These are phyloP conservation scores for Cryphonectria carpinicola DNA, from an alignment of 2,329 filamentous ascomycete species.

Conservation along the genomic window DNA sequence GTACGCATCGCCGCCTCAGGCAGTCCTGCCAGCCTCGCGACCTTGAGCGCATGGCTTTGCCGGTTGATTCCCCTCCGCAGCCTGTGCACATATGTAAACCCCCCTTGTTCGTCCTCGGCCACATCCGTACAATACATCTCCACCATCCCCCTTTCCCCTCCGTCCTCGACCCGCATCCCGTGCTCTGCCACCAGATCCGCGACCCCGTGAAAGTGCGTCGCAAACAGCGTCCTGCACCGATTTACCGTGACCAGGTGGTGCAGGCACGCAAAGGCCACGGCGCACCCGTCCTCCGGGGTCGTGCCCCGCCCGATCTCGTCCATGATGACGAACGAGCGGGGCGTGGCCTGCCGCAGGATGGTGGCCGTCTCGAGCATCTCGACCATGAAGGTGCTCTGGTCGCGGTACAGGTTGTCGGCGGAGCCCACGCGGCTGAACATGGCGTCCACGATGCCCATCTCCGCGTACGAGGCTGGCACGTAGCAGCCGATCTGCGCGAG, in stretches of 20 bases:
- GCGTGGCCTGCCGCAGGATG: constrained; percentile 84
- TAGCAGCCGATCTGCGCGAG: constrained; percentile 92
- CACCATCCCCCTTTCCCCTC: constrained; percentile 49
- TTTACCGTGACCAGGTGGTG: constrained; percentile 82
- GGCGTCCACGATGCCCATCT: constrained; percentile 91
- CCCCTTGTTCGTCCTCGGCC: constrained; percentile 68
- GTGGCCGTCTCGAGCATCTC: constrained; percentile 97
- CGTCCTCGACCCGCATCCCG: constrained; percentile 43
- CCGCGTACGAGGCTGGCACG: constrained; percentile 84
- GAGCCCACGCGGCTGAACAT: constrained; percentile 93
- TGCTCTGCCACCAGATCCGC: constrained; percentile 72
- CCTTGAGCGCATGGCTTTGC: constrained; percentile 89
- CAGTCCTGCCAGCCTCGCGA: constrained; percentile 84
- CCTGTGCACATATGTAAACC: constrained; percentile 86
- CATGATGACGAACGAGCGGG: constrained; percentile 92
- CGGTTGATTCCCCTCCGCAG: constrained; percentile 82
- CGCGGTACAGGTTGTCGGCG: constrained; percentile 90
- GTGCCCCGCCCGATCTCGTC: constrained; percentile 96
- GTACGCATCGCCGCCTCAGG: constrained; percentile 72
- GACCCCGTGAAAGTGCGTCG: constrained; percentile 89
- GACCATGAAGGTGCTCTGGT: constrained; percentile 99
- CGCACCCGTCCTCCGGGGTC: constrained; percentile 87
- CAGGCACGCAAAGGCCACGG: constrained; percentile 86
- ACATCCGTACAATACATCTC: constrained; percentile 90
- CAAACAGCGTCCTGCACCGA: constrained; percentile 81